Evolutionary conservation across 2,329 filamentous ascomycete genomes (phyloP), one percentile per base, ranked within the genome.

Genomic region (Chaetomium olivaceum): DNA sequence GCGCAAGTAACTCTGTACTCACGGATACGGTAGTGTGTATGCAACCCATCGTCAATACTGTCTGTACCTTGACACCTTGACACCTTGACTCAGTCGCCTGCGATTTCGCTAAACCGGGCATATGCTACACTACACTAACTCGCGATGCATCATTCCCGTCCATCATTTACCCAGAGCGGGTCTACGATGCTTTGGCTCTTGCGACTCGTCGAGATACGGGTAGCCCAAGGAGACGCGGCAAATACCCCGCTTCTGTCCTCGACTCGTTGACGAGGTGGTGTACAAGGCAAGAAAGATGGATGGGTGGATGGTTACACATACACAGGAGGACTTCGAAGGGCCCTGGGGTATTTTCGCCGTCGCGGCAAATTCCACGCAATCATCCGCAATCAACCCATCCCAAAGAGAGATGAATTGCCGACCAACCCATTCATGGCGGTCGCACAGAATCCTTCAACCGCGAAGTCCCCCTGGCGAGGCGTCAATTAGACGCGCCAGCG

Each of bases 191-290:
- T 46, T n/a, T n/a, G 1, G 23, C 50, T n/a, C 43, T 60, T 65
- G 14, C 60, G 64, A 66, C 64, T 66, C 64, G 64, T 63, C 51
- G 39, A 63, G 56, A 60, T 66, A 66, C 64, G 64, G 59, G n/a
- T 23, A 25, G 25, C 48, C 2, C 4, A 1, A 36, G n/a, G 48
- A 25, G 36, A 50, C 19, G 27, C 29, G 51, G 63, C 63, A 57
- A 11, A 43, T 58, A 51, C 51, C 62, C 58, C 57, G 57, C 58
- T 33, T 52, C 57, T 31, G 21, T 51, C 27, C 27, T 29, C 46
- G 21, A 23, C 55, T 12, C 16, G 16, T 19, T n/a, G 39, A 19
- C 12, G 36, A 19, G 59, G 16, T 31, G 31, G 52, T 46, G 31
- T 19, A n/a, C 14, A 29, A 29, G 27, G 6, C 36, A n/a, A 4